Evolutionary conservation across 257 asterid genomes (phyloP), one percentile per base, ranked within the genome.

Genomic region (Solanum appendiculatum): DNA sequence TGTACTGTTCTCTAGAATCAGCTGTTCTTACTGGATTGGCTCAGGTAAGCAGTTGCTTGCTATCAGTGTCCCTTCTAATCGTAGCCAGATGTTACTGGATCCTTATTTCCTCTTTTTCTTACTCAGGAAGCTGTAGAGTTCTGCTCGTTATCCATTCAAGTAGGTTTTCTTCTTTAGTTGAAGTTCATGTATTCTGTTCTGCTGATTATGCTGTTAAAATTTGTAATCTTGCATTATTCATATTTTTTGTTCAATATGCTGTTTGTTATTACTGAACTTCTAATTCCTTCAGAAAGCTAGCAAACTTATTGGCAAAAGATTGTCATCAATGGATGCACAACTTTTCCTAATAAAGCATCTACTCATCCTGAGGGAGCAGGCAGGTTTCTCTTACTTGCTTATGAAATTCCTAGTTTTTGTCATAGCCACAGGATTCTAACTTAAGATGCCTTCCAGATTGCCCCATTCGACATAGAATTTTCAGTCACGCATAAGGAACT

Each of bases 401-500:
- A 89, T 86, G 37, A 85, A 42, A 54, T 58, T 69, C 36, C 63
- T n/a, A 86, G 51, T 16, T 69, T 36, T 83, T 69, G 33, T 37
- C 23, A 3, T 8, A 68, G 34, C 51, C 34, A 85, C 13, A 72
- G 82, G 70, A 33, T 87, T 72, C 94, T 93, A 63, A 93, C 73
- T 60, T 58, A 29, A 72, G 83, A 88, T 82, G 36, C 77, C 82
- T 89, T 93, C 88, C 98, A 97, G 99, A 97, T 97, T 92, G 98
- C 98, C 63, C 99, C 99, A 87, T 97, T 97, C 90, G 99, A 97
- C 85, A 96, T 97, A 13, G 99, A 96, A 91, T 97, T 97, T 91
- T 97, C 99, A 64, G 98, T 93, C 86, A 97, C 98, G 9, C 97
- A 97, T 92, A 97, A 96, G 93, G 99, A 97, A 95, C 99, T 97